Evolutionary conservation across 306 rosid genomes (phyloP), one percentile per base, ranked within the genome.

Genomic region (Carpinus fangiana): DNA sequence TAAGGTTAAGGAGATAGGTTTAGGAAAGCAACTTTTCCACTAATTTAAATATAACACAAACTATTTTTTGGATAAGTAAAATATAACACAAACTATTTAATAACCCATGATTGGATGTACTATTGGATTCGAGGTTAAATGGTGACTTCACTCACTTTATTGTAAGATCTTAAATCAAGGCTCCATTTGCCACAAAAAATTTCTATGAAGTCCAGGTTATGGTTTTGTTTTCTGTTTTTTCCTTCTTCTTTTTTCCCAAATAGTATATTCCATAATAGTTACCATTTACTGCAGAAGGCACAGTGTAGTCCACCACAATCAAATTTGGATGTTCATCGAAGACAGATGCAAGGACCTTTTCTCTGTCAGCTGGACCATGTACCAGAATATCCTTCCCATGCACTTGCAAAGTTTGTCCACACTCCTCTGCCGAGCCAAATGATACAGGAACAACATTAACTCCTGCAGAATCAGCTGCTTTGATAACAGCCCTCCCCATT

Each of bases 221-320:
- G 60, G 60, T 4, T n/a, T 54, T 54, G 51, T 11, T 54, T 54
- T 54, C 21, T 57, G 34, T 12, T 21, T 21, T 23, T 11, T 31
- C 68, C 26, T 53, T 5, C 26, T 53, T 5, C 36, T 48, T 70
- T 31, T 47, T 18, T 1, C 31, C 43, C 34, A 51, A 64, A 28
- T 60, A 64, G 43, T 12, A 76, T 62, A 76, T 20, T 80, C 73
- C 78, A 77, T 56, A 64, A 64, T 43, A 73, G 50, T 80, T 85
- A 95, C 99, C 96, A 79, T 93, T 93, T 34, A 95, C 96, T 34
- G 99, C 93, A 85, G 86, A 67, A 3, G 99, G 99, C 73, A 88
- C 86, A 0, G 97, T 93, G 90, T 90, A 95, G 84, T 93, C 98
- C 69, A 95, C 92, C 73, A 91, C 89, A 73, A 95, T 91, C 90